Base-by-base conservation (phyloP, 2,329 filamentous ascomycete genomes). In the Aspergillus quadrilineatus region DNA sequence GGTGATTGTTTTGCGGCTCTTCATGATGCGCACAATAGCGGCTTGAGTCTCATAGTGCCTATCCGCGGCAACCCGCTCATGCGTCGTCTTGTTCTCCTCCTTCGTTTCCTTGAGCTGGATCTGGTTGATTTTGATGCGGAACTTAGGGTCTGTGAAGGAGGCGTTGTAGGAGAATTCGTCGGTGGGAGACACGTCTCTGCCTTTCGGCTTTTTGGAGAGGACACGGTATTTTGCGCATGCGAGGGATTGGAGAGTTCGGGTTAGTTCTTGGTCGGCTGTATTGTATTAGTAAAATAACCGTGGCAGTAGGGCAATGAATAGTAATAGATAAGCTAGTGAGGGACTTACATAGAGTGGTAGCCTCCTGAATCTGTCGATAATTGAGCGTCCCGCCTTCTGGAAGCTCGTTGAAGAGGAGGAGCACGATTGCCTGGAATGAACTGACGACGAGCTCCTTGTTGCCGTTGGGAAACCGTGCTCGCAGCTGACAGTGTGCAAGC, bases 121-220 rank as follows among this genome's bases (percentile, higher is more conserved):
- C 75, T 97, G 93, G 77, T 97, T 99, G 79, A 99, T 97, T 79
- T 99, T 99, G 77, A 99, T 87, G 55, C 92, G 86, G 74, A 90
- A 89, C 74, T 94, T 96, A 17, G 87, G 82, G 69, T 97, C 89
- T 2, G 78, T 78, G 74, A 99, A 99, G 14, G 72, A 72, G 44
- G 82, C 75, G 76, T 97, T 97, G 68, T 96, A 87, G 0, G 85
- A 85, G 68, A 99, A 99, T 0, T 87, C 89, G 75, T 99, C 95
- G 0, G 84, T 90, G 0, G 79, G 69, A 57, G 83, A 82, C 63
- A 99, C 86, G 0, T 99, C 92, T 53, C 87, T 85, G 51, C 90
- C 88, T 73, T 90, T 92, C 36, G 94, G 94, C 60, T 88, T 84
- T 75, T 99, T 99, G 43, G 78, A 82, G 15, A 99, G 81, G 9